Base-by-base conservation (phyloP, 306 rosid genomes). In the Ochetophila trinervis region DNA sequence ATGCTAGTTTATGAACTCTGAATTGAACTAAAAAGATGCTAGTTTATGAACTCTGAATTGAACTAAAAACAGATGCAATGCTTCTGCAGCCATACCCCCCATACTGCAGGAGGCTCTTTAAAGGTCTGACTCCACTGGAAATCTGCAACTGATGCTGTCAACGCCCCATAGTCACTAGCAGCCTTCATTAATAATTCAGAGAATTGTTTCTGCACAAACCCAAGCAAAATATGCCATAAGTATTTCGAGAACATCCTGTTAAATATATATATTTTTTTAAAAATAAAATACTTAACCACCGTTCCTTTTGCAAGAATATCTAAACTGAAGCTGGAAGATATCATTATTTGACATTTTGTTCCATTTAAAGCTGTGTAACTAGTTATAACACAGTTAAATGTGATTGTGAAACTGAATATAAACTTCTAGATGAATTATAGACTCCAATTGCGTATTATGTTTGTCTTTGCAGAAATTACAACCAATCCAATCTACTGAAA, bases 121-220 rank as follows among this genome's bases (percentile, higher is more conserved):
- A 93, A 93, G 70, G 90, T 93, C 81, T 86, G 99, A 77, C 97
- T 93, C 99, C 99, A 93, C 78, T 90, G 96, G 71, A 93, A 90
- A 83, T 93, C 97, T 55, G 88, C 83, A 77, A 90, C 97, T 55
- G 99, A 93, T 67, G 91, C 83, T 42, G 99, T 93, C 87, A 93
- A 81, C 69, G 88, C 96, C 62, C 97, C 97, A 71, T 93, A 93
- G 75, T 87, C 97, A 83, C 99, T 84, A 54, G 97, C 97, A 60
- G 99, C 99, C 77, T 90, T 93, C 99, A 86, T 93, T 70, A 93
- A 69, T 61, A 93, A 80, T 57, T 90, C 99, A 6, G 99, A 87
- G 78, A 93, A 93, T 78, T 93, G 94, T 84, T 93, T 93, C 99
- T 93, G 90, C 84, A 76, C 12, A 49, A 30, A 65, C 75, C 65